Base-by-base conservation (phyloP, 2,329 filamentous ascomycete genomes). In the Alternaria viburni region DNA sequence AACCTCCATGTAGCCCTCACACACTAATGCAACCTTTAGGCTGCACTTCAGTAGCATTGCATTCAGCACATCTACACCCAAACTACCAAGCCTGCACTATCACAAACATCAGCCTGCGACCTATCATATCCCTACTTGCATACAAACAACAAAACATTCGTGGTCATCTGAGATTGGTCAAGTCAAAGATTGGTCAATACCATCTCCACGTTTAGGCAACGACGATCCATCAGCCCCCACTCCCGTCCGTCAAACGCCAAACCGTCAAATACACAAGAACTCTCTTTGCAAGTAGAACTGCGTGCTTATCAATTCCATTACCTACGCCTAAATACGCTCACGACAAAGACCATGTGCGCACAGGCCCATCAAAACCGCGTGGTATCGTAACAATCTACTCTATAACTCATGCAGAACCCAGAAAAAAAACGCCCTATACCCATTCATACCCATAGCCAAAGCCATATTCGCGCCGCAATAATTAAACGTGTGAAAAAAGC, bases 321-420 rank as follows among this genome's bases (percentile, higher is more conserved):
- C 21, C 21, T 23, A 21, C 44, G 13, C 12, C 17, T 50, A 13
- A 12, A 4, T 5, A 30, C 32, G 15, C 32, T 3, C 15, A 41
- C 8, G 8, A 41, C 0, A 17, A 10, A 41, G 3, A n/a, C n/a
- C 9, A 50, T 7, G 28, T 30, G 47, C 26, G 17, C 26, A 50
- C 6, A 21, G 7, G 7, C 11, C 4, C 8, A 13, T 32, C 17
- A 32, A n/a, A 32, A 30, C 47, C 47, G 2, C 47, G 47, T 50
- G 47, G 26, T 21, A 50, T 50, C 26, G n/a, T 32, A 13, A n/a
- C 47, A 50, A 19, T 50, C 47, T 50, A 50, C 17, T 21, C 32
- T 50, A 50, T 25, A 17, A 30, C 19, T 44, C 43, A 28, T 28
- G 25, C 56, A 71, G 67, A 72, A 44, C 43, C 63, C 67, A 62